phyloP scores from a whole-genome alignment of 169 alveolate species.

The Ichthyophthirius multifiliis region DNA sequence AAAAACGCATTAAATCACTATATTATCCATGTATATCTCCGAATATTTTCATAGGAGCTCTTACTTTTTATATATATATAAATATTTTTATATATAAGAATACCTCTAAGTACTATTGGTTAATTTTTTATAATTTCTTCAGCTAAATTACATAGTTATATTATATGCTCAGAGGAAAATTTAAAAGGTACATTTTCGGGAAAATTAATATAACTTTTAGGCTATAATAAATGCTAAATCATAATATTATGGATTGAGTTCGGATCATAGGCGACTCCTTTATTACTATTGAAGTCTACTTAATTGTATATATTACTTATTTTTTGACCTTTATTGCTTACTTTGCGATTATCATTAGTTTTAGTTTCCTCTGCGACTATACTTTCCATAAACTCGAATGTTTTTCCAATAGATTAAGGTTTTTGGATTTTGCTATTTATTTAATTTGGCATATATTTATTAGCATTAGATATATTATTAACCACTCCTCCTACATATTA shows the following conservation, averaged over 20 bases:
- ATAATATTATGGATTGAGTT: slow-evolving; percentile 18
- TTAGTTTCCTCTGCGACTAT: slow-evolving; percentile 72
- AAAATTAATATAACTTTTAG: slow-evolving; percentile 31
- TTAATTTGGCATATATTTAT: no score
- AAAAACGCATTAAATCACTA: slow-evolving; percentile 97
- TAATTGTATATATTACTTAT: background rate
- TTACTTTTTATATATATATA: slow-evolving; percentile 39
- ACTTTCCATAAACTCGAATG: no score
- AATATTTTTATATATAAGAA: no score
- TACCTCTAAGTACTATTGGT: slow-evolving; percentile 93
- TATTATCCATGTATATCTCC: slow-evolving; percentile 99
- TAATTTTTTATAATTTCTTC: slow-evolving; percentile 81
- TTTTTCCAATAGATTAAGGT: no score
- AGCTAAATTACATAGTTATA: slow-evolving; percentile 31
- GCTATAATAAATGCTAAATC: slow-evolving; percentile 15
- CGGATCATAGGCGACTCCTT: background rate
- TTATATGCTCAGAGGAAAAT: slow-evolving; percentile 27
- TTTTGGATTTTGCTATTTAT: no score
- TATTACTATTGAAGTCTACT: background rate
- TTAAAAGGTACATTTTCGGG: slow-evolving; percentile 40
- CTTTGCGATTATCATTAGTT: slow-evolving; percentile 35
- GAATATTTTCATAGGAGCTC: slow-evolving; percentile 94
- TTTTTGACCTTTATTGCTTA: slow-evolving; percentile 50
- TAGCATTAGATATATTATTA: no score
- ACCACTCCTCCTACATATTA: no score